Percentiles rank a stretch among this genome's conserved stretches.
Conservation (phyloP, 441 rosid species). For the Arabidopsis hybrid region DNA sequence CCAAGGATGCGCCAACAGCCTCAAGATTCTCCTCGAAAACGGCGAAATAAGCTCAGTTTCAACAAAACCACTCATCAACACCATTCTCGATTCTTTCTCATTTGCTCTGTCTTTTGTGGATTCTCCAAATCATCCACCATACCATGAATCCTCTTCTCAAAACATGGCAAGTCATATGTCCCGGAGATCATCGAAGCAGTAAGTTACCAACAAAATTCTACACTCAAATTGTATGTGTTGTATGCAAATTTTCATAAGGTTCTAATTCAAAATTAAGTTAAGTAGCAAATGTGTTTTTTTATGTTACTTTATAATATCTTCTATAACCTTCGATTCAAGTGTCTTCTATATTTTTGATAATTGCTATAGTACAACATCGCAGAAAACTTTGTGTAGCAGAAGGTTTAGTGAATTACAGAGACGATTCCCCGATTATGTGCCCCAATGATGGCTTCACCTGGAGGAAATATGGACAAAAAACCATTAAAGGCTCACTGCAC, state of each 20-base stretch:
- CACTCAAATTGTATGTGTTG: background rate
- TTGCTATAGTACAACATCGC: background rate
- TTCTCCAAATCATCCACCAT: background rate
- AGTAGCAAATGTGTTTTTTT: background rate
- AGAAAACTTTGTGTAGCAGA: background rate
- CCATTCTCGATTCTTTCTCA: slow-evolving; percentile 8
- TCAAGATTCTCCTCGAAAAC: background rate
- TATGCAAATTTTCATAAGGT: no score
- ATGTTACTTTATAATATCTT: no score
- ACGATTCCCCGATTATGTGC: slow-evolving; percentile 3
- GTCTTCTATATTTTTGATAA: no score
- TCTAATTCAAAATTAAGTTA: background rate
- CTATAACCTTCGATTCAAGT: background rate
- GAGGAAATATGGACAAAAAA: slow-evolving; percentile 42
- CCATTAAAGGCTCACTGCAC: slow-evolving; percentile 14
- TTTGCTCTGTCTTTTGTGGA: background rate
- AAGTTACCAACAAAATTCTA: background rate
- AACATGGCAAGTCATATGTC: background rate
- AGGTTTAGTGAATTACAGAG: background rate
- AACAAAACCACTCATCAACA: background rate
- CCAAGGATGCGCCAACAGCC: background rate
- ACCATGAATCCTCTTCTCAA: background rate
- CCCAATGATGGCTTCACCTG: background rate
- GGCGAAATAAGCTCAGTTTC: background rate
- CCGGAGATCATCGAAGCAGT: background rate